A percentile compares a stretch with the other conserved stretches of the same genome.
phyloP scores from a whole-genome alignment of 1,139 yeast genomes.

The Meyerozyma smithsonii region DNA sequence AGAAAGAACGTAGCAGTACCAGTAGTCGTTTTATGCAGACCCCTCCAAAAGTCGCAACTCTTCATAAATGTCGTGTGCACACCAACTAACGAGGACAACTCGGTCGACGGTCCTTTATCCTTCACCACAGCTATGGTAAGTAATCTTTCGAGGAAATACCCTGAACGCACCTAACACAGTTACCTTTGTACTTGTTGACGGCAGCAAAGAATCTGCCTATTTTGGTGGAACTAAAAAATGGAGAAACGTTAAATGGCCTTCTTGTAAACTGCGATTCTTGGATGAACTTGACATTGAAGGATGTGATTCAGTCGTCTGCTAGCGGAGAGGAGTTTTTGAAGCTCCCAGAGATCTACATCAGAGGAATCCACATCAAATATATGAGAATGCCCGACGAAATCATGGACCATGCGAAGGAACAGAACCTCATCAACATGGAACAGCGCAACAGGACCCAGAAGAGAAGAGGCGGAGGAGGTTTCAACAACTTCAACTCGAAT shows the following conservation, averaged over 20 bases:
- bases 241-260: constrained; percentile 84
- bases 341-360: constrained; percentile 73
- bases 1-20: neutral
- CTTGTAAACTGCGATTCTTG: constrained; percentile 86
- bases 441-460: constrained; percentile 46
- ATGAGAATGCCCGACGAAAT: constrained; percentile 43
- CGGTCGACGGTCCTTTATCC: neutral
- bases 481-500: constrained; percentile 12
- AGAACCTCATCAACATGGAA: constrained; percentile 52
- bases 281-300: constrained; percentile 87
- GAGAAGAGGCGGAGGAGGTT: constrained; percentile 34
- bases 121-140: neutral
- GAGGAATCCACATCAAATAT: constrained; percentile 68
- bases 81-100: neutral
- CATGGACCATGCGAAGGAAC: constrained; percentile 79
- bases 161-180: constrained; percentile 40
- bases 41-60: neutral
- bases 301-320: constrained; percentile 72
- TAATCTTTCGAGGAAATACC: too few relatives aligned
- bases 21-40: neutral
- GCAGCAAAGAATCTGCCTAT: constrained; percentile 89
- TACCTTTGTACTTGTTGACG: constrained; percentile 84
- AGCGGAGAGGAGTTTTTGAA: constrained; percentile 65
- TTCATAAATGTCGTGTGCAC: neutral
- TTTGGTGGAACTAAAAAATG: constrained; percentile 86